Evolutionary conservation across 108 stramenopile genomes (phyloP), one percentile per base, ranked within the genome.

Genomic region (Stephanodiscus minutulus): DNA sequence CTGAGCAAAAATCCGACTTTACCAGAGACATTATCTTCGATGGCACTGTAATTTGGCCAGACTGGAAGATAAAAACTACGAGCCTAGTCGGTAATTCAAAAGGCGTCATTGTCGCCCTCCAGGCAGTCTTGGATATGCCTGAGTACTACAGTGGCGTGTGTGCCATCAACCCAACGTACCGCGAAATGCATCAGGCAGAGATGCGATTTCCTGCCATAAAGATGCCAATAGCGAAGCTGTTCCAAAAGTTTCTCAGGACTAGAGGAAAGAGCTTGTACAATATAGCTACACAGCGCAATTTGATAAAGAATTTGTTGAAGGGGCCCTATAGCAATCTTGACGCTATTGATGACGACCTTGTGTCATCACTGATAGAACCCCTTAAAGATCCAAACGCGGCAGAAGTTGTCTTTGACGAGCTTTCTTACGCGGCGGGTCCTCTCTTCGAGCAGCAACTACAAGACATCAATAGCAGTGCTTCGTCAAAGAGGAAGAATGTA

Each of bases 1-100:
- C 86, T n/a, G 84, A 93, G 24, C 82, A 91, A 53, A 61, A 93
- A 21, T 61, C 65, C 1, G 89, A 89, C 59, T 95, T 92, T 81
- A 79, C 73, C 21, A 59, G 61, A 37, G 84, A 91, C 35, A 50
- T 95, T 17, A 76, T 95, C 25, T 65, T 83, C 62, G 24, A 58
- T 18, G 65, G 73, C 50, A 39, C 5, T n/a, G n/a, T 48, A 13
- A 48, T 35, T 13, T 72, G 71, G 61, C 15, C 29, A 29, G 73
- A 68, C 41, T 64, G 73, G 7, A 21, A 46, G 5, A 65, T 35
- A 6, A 66, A 70, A 60, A 70, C 63, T 25, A 66, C 75, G 0
- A 74, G 66, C 35, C 17, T 87, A 31, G 77, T 87, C 17, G 85
- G 77, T 59, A 87, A 87, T 72, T 81, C 79, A 48, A 79, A 86